Evolutionary conservation across 495 filamentous ascomycete species (phyloP), one percentile per base, ranked within the genome.

Genomic region (Geoglossum glabrum): DNA sequence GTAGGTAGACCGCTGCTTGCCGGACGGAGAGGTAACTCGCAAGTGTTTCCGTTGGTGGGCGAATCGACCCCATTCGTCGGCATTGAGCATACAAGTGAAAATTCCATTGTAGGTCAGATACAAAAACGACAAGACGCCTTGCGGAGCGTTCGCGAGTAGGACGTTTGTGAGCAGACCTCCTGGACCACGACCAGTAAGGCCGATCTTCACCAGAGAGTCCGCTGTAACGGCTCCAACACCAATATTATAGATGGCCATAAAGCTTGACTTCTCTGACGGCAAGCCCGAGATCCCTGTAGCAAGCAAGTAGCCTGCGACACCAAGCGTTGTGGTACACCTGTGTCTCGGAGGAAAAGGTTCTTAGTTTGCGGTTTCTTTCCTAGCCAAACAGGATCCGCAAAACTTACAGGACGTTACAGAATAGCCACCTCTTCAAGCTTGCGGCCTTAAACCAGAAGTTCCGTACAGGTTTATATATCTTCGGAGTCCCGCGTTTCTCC

Each of bases 81-180:
- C 64, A 13, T 58, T 55, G 6, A 64, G 51, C 62, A 73, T 68
- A 40, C 58, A 61, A 3, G 73, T 72, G 58, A 66, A 67, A n/a
- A 72, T 30, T n/a, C 62, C 57, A 58, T 73, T 76, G 63, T 67
- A 69, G n/a, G 59, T 58, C 0, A 78, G 60, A 57, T 78, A 76
- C 6, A 67, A 59, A 15, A 69, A 54, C 7, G 73, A 75, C 13
- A 76, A 60, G 15, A 73, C 36, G 0, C 67, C 50, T 52, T 79
- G 74, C 0, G 73, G 73, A 4, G 63, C 51, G 59, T 76, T 76
- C 55, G 70, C 71, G 7, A 72, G 50, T 15, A 70, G 26, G 6
- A 71, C 68, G 38, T 54, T 36, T 13, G 10, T 3, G 40, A 45
- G 11, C 1, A 45, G 17, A 21, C 1, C 2, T 10, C 17, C n/a